Percentiles rank a stretch among this genome's conserved stretches.
phyloP scores from a whole-genome alignment of 1,284 basidiomycete species.

The Cutaneotrichosporon dermatis region DNA sequence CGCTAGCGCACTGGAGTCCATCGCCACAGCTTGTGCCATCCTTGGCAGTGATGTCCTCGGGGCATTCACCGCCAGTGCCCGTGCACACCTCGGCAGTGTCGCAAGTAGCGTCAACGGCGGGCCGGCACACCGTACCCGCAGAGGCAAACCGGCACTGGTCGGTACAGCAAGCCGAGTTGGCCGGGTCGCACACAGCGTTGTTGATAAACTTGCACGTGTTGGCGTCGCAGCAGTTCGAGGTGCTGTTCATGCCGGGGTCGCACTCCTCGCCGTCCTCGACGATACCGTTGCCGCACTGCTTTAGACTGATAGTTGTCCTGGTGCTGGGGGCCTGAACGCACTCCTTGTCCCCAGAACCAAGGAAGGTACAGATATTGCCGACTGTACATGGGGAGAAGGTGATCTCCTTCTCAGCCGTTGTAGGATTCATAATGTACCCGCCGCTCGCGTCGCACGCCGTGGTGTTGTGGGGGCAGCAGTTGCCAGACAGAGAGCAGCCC shows the following conservation, averaged over 20 bases:
- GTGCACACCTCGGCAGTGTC: constrained; percentile 76
- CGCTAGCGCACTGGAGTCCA: constrained; percentile 71
- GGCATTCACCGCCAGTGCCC: constrained; percentile 69
- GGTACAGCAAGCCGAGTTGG: constrained; percentile 73
- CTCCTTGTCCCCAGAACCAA: neutral
- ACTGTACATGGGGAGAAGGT: constrained; percentile 73
- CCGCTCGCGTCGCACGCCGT: constrained; percentile 63
- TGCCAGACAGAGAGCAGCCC: constrained; percentile 56
- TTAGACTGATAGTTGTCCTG: constrained; percentile 37
- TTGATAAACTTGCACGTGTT: constrained; percentile 63
- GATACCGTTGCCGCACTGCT: constrained; percentile 51
- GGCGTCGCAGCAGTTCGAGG: constrained; percentile 64
- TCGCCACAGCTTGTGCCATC: constrained; percentile 70
- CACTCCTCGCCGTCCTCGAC: constrained; percentile 70
- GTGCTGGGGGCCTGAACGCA: constrained; percentile 3
- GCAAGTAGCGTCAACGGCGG: constrained; percentile 63
- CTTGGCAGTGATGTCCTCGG: constrained; percentile 60
- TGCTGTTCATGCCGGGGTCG: constrained; percentile 66
- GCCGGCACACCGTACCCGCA: constrained; percentile 61
- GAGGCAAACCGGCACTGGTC: constrained; percentile 65
- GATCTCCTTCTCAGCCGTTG: constrained; percentile 62
- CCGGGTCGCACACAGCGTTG: constrained; percentile 74
- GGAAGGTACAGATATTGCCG: constrained; percentile 69
- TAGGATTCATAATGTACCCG: constrained; percentile 74
- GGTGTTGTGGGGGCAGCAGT: constrained; percentile 69